Evolutionary conservation across 2,329 filamentous ascomycete genomes (phyloP), one percentile per base, ranked within the genome.

Genomic region (Verruconis gallopava): DNA sequence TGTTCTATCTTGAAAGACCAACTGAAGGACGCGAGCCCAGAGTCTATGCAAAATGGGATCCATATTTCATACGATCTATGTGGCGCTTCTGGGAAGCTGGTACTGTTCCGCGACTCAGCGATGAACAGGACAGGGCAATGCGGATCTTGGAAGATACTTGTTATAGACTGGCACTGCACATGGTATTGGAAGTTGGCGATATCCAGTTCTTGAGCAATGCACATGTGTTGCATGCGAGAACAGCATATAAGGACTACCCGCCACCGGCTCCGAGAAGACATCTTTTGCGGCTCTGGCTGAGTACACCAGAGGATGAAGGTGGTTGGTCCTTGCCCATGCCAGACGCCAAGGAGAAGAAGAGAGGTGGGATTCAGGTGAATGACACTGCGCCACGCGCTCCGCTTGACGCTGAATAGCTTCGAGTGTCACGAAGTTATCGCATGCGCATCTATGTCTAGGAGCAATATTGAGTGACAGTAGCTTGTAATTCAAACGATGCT

Each of bases 291-390:
- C 63, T 93, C 49, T 94, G 86, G 86, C 64, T 94, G 43, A 78
- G 82, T 9, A 85, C 82, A 2, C 85, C 85, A 0, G 81, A 89
- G 62, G 68, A 62, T 17, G 85, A 93, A 60, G 86, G 85, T 2
- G 86, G 86, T 0, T 93, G 85, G 85, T 77, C 73, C 40, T 60
- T 93, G 59, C 85, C 85, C 1, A 89, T 88, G 63, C 78, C 76
- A 51, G 86, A 93, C 60, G 81, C 74, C 43, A 66, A 73, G 43
- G 81, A 91, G 69, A 84, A 83, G 73, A 93, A 93, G 73, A 71
- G 86, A 14, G 85, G 85, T 5, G 86, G 85, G 0, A 84, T 93
- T 49, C 86, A 93, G 64, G 85, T 94, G 2, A 75, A 93, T 59
- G 75, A 93, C 57, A 82, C 72, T 19, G 66, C 80, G 5, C 85